Evolutionary conservation across 352 stramenopile species (phyloP).

Genomic region (Pythium pyrilobum): DNA sequence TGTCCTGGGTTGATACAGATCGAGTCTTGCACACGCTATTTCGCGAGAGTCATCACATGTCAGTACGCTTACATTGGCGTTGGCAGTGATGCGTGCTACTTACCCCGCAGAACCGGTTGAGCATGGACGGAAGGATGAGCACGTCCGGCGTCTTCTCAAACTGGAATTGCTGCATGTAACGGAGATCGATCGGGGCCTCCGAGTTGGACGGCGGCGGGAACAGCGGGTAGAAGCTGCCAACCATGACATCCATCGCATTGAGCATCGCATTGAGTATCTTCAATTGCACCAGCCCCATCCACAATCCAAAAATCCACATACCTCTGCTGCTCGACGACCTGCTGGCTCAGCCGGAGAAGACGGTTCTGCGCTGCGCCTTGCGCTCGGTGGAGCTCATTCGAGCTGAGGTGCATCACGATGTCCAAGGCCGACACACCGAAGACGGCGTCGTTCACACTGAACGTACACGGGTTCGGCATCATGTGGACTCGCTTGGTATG

Average conservation of each 20-base stretch:
- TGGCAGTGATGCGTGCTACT: no score
- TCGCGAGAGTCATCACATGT: no score
- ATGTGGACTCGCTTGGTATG: slow-evolving; percentile 89
- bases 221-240: slow-evolving; percentile 65
- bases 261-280: no score
- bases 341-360: slow-evolving; percentile 66
- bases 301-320: slow-evolving; percentile 7
- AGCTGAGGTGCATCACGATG: slow-evolving; percentile 84
- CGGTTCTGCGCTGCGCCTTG: slow-evolving; percentile 41
- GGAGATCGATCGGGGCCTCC: slow-evolving; percentile 88
- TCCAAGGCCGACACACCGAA: slow-evolving; percentile 93
- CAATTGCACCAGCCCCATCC: background rate
- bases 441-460: slow-evolving; percentile 93
- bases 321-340: slow-evolving; percentile 80
- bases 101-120: slow-evolving; percentile 88
- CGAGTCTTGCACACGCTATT: slow-evolving; percentile 81
- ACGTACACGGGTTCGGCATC: slow-evolving; percentile 94
- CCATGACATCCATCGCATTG: no score
- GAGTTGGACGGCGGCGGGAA: slow-evolving; percentile 61
- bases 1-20: slow-evolving; percentile 95
- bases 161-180: slow-evolving; percentile 88
- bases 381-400: slow-evolving; percentile 55
- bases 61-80: no score
- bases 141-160: slow-evolving; percentile 93
- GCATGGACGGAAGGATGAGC: slow-evolving; percentile 92